These are phyloP conservation scores for Aspergillus fischeri DNA, from an alignment of 2,329 filamentous ascomycete genomes.

Conservation along the genomic window DNA sequence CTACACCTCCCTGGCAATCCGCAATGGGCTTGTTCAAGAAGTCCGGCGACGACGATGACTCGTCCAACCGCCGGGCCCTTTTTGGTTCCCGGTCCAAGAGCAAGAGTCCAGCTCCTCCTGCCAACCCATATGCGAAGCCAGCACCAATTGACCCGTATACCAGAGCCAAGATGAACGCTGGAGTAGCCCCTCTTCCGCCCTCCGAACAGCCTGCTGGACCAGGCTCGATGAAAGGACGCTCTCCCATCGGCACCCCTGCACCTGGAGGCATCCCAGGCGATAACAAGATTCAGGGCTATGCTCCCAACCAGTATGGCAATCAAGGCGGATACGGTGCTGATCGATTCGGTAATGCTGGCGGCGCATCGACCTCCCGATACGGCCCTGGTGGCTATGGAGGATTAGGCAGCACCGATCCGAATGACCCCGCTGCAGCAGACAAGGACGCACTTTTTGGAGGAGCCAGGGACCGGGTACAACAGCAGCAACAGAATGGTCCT, in stretches of 20 bases:
- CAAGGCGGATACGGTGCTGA: conserved; percentile 50
- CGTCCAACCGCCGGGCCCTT: conserved; percentile 52
- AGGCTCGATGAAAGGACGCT: background rate
- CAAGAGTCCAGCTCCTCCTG: conserved; percentile 48
- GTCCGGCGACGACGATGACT: conserved; percentile 49
- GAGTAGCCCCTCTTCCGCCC: conserved; percentile 34
- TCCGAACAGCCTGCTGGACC: conserved; percentile 26
- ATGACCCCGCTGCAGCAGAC: conserved; percentile 49
- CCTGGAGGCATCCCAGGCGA: conserved; percentile 26
- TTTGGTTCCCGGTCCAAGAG: conserved; percentile 55
- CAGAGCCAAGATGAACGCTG: conserved; percentile 43
- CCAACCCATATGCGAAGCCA: conserved; percentile 56
- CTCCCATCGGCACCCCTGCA: conserved; percentile 20
- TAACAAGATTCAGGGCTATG: conserved; percentile 37
- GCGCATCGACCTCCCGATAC: conserved; percentile 44
- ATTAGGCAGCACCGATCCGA: conserved; percentile 47
- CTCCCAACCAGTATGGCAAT: conserved; percentile 40
- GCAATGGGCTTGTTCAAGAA: conserved; percentile 5
- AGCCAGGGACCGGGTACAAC: conserved; percentile 48
- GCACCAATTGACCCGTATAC: conserved; percentile 54
- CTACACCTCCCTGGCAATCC: background rate
- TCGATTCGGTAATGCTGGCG: conserved; percentile 48
- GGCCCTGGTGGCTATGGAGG: conserved; percentile 53
- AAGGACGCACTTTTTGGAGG: conserved; percentile 58
- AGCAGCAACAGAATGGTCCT: conserved; percentile 35